Evolutionary conservation across 225 moss, liverwort and hornwort genomes (phyloP).

Genomic region (Sphagnum contortum): DNA sequence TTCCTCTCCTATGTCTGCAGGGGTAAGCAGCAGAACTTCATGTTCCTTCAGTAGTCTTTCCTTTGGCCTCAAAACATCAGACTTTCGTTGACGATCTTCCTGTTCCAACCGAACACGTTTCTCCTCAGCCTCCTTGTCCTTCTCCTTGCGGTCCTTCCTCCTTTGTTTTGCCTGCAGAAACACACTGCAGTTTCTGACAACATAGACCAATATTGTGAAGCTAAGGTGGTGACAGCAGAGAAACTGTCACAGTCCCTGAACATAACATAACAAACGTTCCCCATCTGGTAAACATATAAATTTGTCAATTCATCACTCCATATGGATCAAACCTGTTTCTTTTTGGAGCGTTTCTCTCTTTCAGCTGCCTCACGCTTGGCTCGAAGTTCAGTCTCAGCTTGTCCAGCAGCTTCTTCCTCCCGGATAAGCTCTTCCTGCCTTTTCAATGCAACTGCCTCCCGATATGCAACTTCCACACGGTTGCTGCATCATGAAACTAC

Average conservation of each 20-base stretch:
- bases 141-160: constrained; percentile 95
- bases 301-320: no score
- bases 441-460: constrained; percentile 95
- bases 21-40: constrained; percentile 39
- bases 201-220: no score
- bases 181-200: background rate
- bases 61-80: constrained; percentile 43
- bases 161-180: constrained; percentile 85
- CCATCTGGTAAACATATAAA: no score
- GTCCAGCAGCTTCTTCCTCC: constrained; percentile 98
- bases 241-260: no score
- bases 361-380: constrained; percentile 97
- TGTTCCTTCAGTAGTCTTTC: constrained; percentile 55
- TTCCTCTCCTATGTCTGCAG: constrained; percentile 67
- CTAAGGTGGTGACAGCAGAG: no score
- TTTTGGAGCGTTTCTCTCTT: constrained; percentile 98
- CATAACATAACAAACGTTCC: no score
- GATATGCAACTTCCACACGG: constrained; percentile 97
- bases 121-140: constrained; percentile 93
- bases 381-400: constrained; percentile 90
- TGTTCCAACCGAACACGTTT: constrained; percentile 74
- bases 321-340: constrained; percentile 58
- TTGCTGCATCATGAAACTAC: constrained; percentile 43
- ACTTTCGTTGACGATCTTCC: constrained; percentile 67
- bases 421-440: constrained; percentile 98